These are phyloP conservation scores for Selenicereus undatus DNA, from an alignment of 148 eudicot species.

Conservation along the genomic window DNA sequence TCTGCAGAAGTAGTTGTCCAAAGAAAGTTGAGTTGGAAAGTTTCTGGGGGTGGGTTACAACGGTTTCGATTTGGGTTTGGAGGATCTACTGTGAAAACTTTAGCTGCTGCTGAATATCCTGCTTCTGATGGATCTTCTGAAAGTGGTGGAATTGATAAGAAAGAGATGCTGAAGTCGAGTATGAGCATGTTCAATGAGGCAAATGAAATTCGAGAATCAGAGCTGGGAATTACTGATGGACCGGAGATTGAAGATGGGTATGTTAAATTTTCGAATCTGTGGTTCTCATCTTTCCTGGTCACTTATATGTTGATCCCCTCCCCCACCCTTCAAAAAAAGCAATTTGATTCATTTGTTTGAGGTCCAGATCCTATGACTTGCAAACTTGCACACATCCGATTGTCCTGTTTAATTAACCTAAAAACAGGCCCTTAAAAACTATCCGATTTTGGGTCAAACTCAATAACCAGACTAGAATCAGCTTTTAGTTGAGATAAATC, in stretches of 20 bases:
- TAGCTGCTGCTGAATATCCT: not conserved
- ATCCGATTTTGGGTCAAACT: no score
- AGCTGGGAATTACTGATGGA: not conserved
- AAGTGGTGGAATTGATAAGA: not conserved
- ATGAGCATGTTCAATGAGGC: not conserved
- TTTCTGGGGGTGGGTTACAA: not conserved
- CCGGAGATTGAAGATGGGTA: not conserved
- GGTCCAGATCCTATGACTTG: not conserved
- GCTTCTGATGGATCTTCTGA: slow-evolving; percentile 1
- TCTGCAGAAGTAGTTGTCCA: not conserved
- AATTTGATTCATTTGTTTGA: not conserved
- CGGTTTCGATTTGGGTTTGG: not conserved
- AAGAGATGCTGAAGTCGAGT: not conserved
- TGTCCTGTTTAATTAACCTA: not conserved
- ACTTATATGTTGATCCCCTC: no score
- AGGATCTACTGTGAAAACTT: not conserved
- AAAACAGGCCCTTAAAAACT: not conserved
- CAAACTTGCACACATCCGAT: not conserved
- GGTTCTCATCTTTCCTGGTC: no score
- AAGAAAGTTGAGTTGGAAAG: not conserved
- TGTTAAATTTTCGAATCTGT: not conserved
- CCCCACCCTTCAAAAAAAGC: no score
- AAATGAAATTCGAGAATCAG: not conserved
- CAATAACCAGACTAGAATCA: not conserved
- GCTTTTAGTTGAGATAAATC: no score